Base-by-base conservation (phyloP, 371 early-diverging fungal genomes). In the Mucor plumbeus region DNA sequence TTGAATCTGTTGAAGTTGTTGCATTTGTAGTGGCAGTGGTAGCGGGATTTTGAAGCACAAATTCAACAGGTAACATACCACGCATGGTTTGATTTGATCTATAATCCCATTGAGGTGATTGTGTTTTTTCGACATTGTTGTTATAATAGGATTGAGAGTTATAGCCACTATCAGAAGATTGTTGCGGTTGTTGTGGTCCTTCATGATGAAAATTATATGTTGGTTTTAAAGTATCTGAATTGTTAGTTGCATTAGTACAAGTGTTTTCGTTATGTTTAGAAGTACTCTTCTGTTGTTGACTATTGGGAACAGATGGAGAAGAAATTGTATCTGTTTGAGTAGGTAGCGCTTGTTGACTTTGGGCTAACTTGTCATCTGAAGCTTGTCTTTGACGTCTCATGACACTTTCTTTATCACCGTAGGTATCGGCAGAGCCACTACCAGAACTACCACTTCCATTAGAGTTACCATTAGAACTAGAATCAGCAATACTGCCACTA, bases 391-490 rank as follows among this genome's bases (percentile, higher is more conserved):
- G 67, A 55, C 70, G 44, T 53, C 47, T 57, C 7, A 62, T 47
- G 3, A 58, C 61, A 36, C 21, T 58, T 35, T 68, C 68, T 62
- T 72, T 64, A 14, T 68, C 72, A 1, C 59, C 62, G 38, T 68
- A 75, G 9, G 64, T 61, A 14, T 74, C 77, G 4, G 67, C 59
- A 10, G 77, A 76, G 17, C 69, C 71, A 38, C 74, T 77, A 11
- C 70, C 73, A 26, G 75, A 74, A 56, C 76, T 79, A 7, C 76
- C 76, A 38, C 64, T 73, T 10, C 72, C 71, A 38, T 69, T 75
- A 5, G 74, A 69, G 31, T 72, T 74, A n/a, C 77, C 77, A 48
- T 79, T 79, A 0, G 80, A 79, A 57, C 80, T 79, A 17, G 65
- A 69, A 55, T 79, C 77, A 54, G 80, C 80, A n/a, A 75, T 50